Evolutionary conservation across 768 basidiomycete genomes (phyloP), one percentile per base, ranked within the genome.

Genomic region (Boletus vinaceobasis): DNA sequence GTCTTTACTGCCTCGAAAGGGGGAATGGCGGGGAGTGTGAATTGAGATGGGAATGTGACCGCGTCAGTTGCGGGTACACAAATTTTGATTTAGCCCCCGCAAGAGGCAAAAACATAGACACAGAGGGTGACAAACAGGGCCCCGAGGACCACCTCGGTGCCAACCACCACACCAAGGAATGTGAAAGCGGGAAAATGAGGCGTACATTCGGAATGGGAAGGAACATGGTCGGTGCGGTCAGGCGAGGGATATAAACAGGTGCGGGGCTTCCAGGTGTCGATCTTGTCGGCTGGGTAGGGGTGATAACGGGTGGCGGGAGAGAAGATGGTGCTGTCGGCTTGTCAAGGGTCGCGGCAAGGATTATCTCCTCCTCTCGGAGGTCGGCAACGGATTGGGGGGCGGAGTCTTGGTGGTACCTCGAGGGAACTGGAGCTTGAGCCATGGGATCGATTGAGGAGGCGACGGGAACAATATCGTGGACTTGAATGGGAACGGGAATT

Each of bases 161-260:
- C 61, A 88, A 70, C 83, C 81, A 86, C 83, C 83, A 87, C 11
- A 78, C 76, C 43, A 87, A 74, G 55, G 76, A 71, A 69, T 74
- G 74, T 43, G 78, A 80, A 58, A 81, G 71, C 47, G 73, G 73
- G 52, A 48, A 66, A 69, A 60, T 31, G 61, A 62, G 73, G 82
- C 88, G 83, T 79, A 93, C 90, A 75, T 90, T 90, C 48, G 91
- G 90, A 40, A 92, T 87, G n/a, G 90, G 90, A 44, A 92, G 73
- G 68, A 93, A 93, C 86, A 92, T 87, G 33, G 84, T 86, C 33
- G 90, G 85, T 29, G 82, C 70, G 35, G 85, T 77, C 36, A 92
- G 80, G 36, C 82, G 83, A 2, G 89, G 88, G 27, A 89, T 74
- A 67, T 83, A 85, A 21, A 88, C 64, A 44, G 67, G 66, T 13